Conservation (phyloP, 306 rosid species). For the Citrullus colocynthis region DNA sequence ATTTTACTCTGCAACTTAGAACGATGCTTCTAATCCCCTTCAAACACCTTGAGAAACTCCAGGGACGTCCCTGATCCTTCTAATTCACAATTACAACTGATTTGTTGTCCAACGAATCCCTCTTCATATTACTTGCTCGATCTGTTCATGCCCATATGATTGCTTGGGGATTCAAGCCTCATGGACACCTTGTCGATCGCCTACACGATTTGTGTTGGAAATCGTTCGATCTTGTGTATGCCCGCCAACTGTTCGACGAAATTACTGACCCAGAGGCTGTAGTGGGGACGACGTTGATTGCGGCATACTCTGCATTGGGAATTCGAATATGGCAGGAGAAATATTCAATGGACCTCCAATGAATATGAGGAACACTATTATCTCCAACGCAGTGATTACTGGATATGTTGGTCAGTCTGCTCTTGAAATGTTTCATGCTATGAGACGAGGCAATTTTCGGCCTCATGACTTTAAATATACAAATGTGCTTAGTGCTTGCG, state of each 20-base stretch:
- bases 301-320: constrained; percentile 3
- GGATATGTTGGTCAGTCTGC: constrained; percentile 8
- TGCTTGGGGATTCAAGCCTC: constrained; percentile 16
- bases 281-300: constrained; percentile 4
- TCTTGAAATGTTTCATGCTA: neutral
- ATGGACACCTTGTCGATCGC: constrained; percentile 41
- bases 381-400: constrained; percentile 1
- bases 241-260: constrained; percentile 13
- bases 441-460: neutral
- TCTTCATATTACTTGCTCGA: constrained; percentile 20
- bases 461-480: constrained; percentile 8
- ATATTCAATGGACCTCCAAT: constrained; percentile 4
- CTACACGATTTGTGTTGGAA: constrained; percentile 32
- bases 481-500: constrained; percentile 6
- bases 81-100: constrained; percentile 20
- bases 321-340: constrained; percentile 5
- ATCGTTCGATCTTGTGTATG: neutral
- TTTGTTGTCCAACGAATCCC: constrained; percentile 12
- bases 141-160: neutral
- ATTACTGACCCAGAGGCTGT: constrained; percentile 8
- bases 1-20: neutral
- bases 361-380: constrained; percentile 7
- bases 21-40: neutral
- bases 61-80: constrained; percentile 16
- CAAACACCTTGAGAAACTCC: too few relatives aligned